Conservation (phyloP, 371 early-diverging fungal species). For the Actinomortierella ambigua region DNA sequence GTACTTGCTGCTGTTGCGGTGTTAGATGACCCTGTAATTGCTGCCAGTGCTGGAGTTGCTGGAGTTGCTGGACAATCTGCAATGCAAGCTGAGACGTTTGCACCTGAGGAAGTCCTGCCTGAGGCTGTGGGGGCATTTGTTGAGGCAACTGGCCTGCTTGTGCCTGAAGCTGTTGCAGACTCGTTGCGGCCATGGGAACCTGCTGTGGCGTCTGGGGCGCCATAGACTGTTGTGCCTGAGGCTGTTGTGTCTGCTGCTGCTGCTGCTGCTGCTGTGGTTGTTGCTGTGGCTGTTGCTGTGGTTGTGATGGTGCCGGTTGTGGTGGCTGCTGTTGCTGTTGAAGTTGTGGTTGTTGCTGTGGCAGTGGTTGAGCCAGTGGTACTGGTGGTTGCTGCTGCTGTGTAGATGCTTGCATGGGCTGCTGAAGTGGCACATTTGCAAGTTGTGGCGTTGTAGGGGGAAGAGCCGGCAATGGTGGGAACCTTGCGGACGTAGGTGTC, state of each 20-base stretch:
- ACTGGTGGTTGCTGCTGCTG: conserved; percentile 31
- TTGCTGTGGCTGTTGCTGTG: conserved; percentile 23
- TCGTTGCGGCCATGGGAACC: conserved; percentile 6
- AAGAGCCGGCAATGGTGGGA: conserved; percentile 25
- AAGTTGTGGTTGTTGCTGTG: conserved; percentile 14
- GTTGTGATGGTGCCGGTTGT: conserved; percentile 24
- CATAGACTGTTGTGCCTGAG: too few species aligned
- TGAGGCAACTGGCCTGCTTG: not conserved
- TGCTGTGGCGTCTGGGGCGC: conserved; percentile 23
- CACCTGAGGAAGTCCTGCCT: not conserved
- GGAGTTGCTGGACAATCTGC: not conserved
- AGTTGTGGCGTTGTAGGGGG: conserved; percentile 44
- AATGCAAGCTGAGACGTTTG: not conserved
- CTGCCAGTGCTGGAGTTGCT: conserved; percentile 10
- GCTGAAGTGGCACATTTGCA: conserved; percentile 31
- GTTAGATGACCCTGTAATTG: conserved; percentile 39
- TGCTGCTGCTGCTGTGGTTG: conserved; percentile 21
- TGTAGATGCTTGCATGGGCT: conserved; percentile 11
- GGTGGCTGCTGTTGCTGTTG: conserved; percentile 31
- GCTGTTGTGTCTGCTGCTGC: conserved; percentile 17
- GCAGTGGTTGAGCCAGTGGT: conserved; percentile 9
- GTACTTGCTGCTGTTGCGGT: not conserved
- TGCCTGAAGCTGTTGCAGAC: not conserved
- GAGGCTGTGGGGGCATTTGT: not conserved
- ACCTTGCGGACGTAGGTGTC: conserved; percentile 10